phyloP scores from a whole-genome alignment of 2,329 filamentous ascomycete species.

The Colletotrichum sp. region DNA sequence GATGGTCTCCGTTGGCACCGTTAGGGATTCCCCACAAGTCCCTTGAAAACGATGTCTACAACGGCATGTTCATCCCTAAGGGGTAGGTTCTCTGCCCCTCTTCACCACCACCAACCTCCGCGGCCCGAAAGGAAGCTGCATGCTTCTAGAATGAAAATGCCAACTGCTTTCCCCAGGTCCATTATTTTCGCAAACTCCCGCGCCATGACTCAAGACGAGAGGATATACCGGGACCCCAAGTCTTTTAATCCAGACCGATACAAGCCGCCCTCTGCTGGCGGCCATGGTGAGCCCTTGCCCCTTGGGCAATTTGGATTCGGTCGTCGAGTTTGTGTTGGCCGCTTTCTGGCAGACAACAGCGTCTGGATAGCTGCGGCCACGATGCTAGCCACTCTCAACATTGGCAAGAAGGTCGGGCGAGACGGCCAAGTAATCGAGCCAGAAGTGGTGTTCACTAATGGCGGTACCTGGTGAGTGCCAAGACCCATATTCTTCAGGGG shows the following conservation, averaged over 20 bases:
- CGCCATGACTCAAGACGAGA: slow-evolving; percentile 48
- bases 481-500: not conserved
- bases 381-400: slow-evolving; percentile 33
- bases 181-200: slow-evolving; percentile 47
- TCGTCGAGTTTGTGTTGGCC: slow-evolving; percentile 36
- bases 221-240: slow-evolving; percentile 45
- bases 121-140: slow-evolving; percentile 2
- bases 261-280: slow-evolving; percentile 27
- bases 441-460: slow-evolving; percentile 16
- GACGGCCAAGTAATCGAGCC: slow-evolving; percentile 32
- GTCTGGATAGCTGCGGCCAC: slow-evolving; percentile 41
- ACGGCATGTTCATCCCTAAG: slow-evolving; percentile 62
- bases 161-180: slow-evolving; percentile 25
- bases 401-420: slow-evolving; percentile 33
- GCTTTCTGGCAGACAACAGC: slow-evolving; percentile 38
- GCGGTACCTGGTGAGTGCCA: slow-evolving; percentile 18
- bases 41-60: slow-evolving; percentile 60
- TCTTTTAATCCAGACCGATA: slow-evolving; percentile 53
- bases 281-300: slow-evolving; percentile 48
- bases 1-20: slow-evolving; percentile 50
- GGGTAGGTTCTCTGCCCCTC: slow-evolving; percentile 34
- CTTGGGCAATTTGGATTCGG: slow-evolving; percentile 43
- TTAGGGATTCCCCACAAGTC: slow-evolving; percentile 60
- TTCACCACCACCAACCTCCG: not conserved
- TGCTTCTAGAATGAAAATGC: slow-evolving; percentile 16